Base-by-base conservation (phyloP, 1,139 yeast species). In the Yamadazyma diddensiae region DNA sequence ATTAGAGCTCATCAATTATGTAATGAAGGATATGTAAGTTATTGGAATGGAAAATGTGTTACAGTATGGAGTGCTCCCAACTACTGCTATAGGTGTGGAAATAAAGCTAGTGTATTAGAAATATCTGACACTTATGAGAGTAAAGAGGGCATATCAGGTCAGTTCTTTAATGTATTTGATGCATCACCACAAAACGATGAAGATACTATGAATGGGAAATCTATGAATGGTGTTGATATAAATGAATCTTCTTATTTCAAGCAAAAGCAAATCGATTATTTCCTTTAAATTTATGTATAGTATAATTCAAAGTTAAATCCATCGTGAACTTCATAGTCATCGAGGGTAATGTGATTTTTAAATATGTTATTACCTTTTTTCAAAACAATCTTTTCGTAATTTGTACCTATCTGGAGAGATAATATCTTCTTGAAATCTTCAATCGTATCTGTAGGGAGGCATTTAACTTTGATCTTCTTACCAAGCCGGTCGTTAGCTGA, bases 61-160 rank as follows among this genome's bases (percentile, higher is more conserved):
- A 94, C 98, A 0, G 97, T 94, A 10, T 94, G 98, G 98, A 82
- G 94, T 1, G 98, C 98, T 0, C 99, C 98, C 0, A 92, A 92
- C 53, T 92, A 92, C 55, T 94, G 98, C 56, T 94, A 92, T 53
- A 61, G 98, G 43, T 92, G 98, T 61, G 98, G 97, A 2, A 94
- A 92, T 52, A 84, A 87, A 51, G 98, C 98, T 2, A 85, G 95
- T 22, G 90, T 94, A 6, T 66, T 94, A 45, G 97, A 94, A 55
- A 79, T 92, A 4, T 37, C 49, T 20, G 59, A 62, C 41, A 57
- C 55, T 40, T 59, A 57, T 39, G 24, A 21, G 13, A 59, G 53
- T 41, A 45, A 38, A 35, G 34, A 42, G 38, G 40, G 39, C 34
- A 33, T 48, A 21, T 47, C 53, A 31, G 75, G 74, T 9, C 75